Conservation (phyloP, 441 rosid species). For the Adansonia madagascariensis region DNA sequence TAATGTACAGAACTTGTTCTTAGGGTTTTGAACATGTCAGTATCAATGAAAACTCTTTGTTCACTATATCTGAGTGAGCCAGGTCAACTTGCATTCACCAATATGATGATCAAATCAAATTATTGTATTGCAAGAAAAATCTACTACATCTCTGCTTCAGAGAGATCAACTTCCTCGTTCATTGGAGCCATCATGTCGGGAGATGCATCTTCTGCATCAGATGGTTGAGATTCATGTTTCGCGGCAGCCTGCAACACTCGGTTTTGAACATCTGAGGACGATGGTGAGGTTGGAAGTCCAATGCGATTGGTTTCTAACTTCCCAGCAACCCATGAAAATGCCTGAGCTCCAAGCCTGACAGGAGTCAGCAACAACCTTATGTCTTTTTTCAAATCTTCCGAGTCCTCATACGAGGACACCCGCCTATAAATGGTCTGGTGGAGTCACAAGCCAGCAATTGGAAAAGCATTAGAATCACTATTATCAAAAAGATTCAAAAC, state of each 20-base stretch:
- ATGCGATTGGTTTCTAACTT: slow-evolving; percentile 77
- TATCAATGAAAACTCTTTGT: not conserved
- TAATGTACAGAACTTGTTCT: not conserved
- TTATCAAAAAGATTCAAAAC: slow-evolving; percentile 5
- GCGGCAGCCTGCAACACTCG: slow-evolving; percentile 94
- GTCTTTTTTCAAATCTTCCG: slow-evolving; percentile 77
- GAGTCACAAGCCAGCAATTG: slow-evolving; percentile 21
- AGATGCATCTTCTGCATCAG: slow-evolving; percentile 53
- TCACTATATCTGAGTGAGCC: not conserved
- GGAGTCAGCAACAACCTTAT: slow-evolving; percentile 70
- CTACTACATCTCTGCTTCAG: slow-evolving; percentile 49
- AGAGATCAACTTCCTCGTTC: slow-evolving; percentile 53
- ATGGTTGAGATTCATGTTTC: slow-evolving; percentile 88
- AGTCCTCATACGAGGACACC: slow-evolving; percentile 61
- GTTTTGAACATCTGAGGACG: slow-evolving; percentile 78
- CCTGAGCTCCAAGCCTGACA: slow-evolving; percentile 67
- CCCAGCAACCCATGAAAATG: slow-evolving; percentile 86
- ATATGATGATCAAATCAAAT: slow-evolving; percentile 1
- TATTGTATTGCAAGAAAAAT: not conserved
- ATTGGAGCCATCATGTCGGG: slow-evolving; percentile 41
- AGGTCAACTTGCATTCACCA: slow-evolving; percentile 14
- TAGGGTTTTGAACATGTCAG: not conserved
- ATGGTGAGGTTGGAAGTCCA: slow-evolving; percentile 92
- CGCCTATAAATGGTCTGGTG: slow-evolving; percentile 76
- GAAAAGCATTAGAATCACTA: slow-evolving; percentile 24